These are phyloP conservation scores for Lachancea quebecensis DNA, from an alignment of 805 yeast genomes.

Conservation along the genomic window DNA sequence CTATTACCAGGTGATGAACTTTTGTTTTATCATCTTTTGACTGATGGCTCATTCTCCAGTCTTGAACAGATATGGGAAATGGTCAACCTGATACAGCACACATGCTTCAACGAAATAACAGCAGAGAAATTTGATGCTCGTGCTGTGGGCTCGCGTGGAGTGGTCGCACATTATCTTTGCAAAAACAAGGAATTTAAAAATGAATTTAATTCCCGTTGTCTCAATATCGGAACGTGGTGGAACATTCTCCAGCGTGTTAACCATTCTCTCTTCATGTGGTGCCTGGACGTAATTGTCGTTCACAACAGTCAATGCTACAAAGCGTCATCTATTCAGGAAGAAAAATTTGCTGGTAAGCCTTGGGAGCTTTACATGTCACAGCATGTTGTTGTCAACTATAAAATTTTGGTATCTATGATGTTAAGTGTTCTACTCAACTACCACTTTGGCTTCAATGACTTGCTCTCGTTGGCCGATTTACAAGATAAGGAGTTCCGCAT, in stretches of 20 bases:
- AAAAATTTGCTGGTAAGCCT: constrained; percentile 14
- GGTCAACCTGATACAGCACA: constrained; percentile 27
- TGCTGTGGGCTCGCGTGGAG: constrained; percentile 28
- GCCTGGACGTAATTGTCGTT: constrained; percentile 28
- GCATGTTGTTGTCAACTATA: constrained; percentile 35
- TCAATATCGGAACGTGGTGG: constrained; percentile 31
- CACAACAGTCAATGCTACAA: constrained; percentile 32
- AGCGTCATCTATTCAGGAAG: constrained; percentile 27
- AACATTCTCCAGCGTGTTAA: constrained; percentile 28
- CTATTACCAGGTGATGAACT: constrained; percentile 32
- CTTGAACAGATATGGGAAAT: constrained; percentile 28
- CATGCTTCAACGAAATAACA: constrained; percentile 27
- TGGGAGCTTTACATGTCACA: constrained; percentile 32
- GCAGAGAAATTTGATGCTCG: constrained; percentile 27
- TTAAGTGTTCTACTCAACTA: constrained; percentile 40
- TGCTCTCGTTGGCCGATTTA: constrained; percentile 25
- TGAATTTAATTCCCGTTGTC: constrained; percentile 27
- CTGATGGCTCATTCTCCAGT: constrained; percentile 16
- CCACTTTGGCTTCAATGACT: constrained; percentile 43
- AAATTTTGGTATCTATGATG: constrained; percentile 34
- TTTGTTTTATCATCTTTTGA: constrained; percentile 28
- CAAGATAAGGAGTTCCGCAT: constrained; percentile 23
- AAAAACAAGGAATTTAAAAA: constrained; percentile 28
- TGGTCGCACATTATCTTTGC: constrained; percentile 27
- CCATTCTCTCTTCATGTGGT: constrained; percentile 30